Evolutionary conservation across 805 yeast species (phyloP).

Genomic region (Schwanniomyces pseudopolymorphus): DNA sequence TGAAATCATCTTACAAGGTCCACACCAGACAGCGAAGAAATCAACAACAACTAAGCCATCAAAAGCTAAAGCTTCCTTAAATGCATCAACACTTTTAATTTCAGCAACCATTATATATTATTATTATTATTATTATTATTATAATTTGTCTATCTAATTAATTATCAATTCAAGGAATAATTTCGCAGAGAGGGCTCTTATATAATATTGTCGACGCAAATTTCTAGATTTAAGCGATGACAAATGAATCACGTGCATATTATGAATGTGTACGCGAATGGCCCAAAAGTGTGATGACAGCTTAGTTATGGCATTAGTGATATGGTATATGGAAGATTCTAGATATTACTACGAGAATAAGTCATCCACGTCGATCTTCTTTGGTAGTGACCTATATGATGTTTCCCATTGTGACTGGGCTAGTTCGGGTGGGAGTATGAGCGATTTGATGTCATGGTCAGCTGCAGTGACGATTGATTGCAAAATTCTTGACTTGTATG

Average conservation of each 20-base stretch:
- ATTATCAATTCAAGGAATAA: not conserved
- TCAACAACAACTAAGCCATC: conserved; percentile 86
- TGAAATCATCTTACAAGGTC: conserved; percentile 97
- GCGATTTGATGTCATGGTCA: conserved; percentile 2
- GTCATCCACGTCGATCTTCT: conserved; percentile 4
- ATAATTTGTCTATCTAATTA: not conserved
- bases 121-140: not conserved
- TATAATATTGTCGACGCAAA: not conserved
- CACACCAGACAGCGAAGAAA: conserved; percentile 98
- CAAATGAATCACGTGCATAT: not conserved
- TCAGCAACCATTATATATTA: conserved; percentile 33
- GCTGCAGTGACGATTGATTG: conserved; percentile 8
- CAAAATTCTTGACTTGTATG: conserved; percentile 3
- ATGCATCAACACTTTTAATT: conserved; percentile 48
- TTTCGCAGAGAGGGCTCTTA: not conserved
- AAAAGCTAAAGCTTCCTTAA: conserved; percentile 59
- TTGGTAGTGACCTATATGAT: conserved; percentile 10
- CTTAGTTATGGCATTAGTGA: not conserved
- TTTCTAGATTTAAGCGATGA: conserved; percentile 1
- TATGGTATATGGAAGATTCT: not conserved
- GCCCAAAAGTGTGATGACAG: not conserved
- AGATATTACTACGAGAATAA: not conserved
- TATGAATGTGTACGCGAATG: not conserved
- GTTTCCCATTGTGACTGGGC: conserved; percentile 16
- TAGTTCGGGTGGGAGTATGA: conserved; percentile 12